Base-by-base conservation (phyloP, 768 basidiomycete species). In the Leccinum subtestaceum region DNA sequence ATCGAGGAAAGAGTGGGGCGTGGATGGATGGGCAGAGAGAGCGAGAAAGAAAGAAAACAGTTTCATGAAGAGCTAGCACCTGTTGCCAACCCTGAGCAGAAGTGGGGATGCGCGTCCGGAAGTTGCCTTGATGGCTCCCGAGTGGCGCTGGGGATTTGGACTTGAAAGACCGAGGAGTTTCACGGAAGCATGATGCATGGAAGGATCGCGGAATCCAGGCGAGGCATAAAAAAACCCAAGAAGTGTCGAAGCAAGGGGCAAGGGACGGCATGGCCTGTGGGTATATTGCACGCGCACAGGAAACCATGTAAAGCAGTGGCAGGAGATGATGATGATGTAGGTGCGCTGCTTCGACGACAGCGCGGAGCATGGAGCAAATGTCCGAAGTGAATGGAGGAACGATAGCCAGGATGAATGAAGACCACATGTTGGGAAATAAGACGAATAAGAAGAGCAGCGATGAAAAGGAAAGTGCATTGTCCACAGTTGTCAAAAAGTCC, bases 371-470 rank as follows among this genome's bases (percentile, higher is more conserved):
- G 60, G 62, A 57, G 60, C 43, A 64, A 72, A 60, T 56, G 65
- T 70, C 68, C 66, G 48, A 66, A 61, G 57, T 56, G 58, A 60
- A 66, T 52, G 60, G 49, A 49, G 64, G 60, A 53, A 63, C 62
- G 65, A 65, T 56, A 63, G 60, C 60, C 21, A 67, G 58, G 54
- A 58, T 47, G 65, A 63, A 63, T 57, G 59, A 61, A 61, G 52
- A 63, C 62, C 61, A 55, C 64, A 71, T 67, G 65, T 63, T 57
- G 64, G 58, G 62, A 66, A 67, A 63, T 67, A 61, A 61, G 60
- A 60, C 55, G 59, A 62, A 67, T 65, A 60, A 70, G 64, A 60
- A 60, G 60, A 53, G 2, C 56, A 60, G 52, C 5, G 55, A 67
- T 49, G 50, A 55, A 65, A 61, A 68, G 62, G 67, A 66, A 67